These are phyloP conservation scores for Amesomyces nigricolor DNA, from an alignment of 2,329 filamentous ascomycete species.

Conservation along the genomic window DNA sequence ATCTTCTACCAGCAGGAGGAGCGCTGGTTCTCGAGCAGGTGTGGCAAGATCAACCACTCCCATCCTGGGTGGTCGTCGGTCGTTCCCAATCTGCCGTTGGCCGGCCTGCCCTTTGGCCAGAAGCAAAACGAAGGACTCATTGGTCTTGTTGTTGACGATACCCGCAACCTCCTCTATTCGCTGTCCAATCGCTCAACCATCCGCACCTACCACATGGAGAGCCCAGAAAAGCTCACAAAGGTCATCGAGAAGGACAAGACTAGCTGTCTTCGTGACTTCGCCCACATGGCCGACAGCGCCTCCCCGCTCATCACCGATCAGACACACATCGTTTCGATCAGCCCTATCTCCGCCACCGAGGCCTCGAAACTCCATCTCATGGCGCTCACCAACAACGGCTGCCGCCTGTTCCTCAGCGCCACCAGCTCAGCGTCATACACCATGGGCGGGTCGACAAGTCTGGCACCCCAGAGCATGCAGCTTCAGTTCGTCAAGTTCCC, in stretches of 20 bases:
- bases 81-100: constrained; percentile 44
- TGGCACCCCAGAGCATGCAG: constrained; percentile 88
- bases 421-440: constrained; percentile 69
- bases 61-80: constrained; percentile 65
- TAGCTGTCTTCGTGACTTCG: constrained; percentile 64
- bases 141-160: constrained; percentile 84
- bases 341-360: constrained; percentile 72
- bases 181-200: constrained; percentile 85
- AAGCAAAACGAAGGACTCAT: constrained; percentile 58
- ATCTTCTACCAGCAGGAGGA: constrained; percentile 96
- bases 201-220: constrained; percentile 81
- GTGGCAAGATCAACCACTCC: constrained; percentile 84
- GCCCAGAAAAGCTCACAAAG: constrained; percentile 53
- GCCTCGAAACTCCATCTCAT: constrained; percentile 81
- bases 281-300: constrained; percentile 72
- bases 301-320: constrained; percentile 62
- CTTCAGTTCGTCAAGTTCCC: constrained; percentile 96
- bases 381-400: constrained; percentile 84
- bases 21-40: constrained; percentile 88
- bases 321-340: constrained; percentile 76
- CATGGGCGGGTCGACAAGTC: constrained; percentile 50
- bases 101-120: constrained; percentile 41
- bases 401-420: constrained; percentile 85
- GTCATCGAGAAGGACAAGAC: constrained; percentile 61
- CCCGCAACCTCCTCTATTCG: constrained; percentile 81